These are phyloP conservation scores for Pinus taeda DNA, from an alignment of 75 land plant genomes.

Conservation along the genomic window DNA sequence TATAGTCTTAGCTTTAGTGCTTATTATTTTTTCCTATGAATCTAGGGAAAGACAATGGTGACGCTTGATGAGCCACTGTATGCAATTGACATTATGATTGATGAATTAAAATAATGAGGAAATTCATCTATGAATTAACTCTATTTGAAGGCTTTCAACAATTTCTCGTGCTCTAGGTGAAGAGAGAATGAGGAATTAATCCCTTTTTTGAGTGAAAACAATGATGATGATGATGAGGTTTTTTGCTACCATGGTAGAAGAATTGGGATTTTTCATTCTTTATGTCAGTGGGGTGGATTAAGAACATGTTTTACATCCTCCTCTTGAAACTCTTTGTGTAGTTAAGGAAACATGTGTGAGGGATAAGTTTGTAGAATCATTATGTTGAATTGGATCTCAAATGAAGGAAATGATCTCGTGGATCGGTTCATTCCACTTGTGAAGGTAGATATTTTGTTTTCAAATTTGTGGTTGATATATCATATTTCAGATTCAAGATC, in stretches of 20 bases:
- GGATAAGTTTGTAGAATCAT: conserved; percentile 51
- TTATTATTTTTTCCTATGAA: not conserved
- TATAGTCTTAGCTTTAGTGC: no score
- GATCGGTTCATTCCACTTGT: conserved; percentile 90
- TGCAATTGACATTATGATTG: conserved; percentile 86
- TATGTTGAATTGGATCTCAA: conserved; percentile 47
- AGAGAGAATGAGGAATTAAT: no score
- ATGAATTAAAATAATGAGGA: no score
- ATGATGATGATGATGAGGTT: conserved; percentile 98
- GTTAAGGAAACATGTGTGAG: conserved; percentile 58
- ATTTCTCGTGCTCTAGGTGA: no score
- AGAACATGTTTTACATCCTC: conserved; percentile 51
- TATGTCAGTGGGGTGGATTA: conserved; percentile 54
- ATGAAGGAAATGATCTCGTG: conserved; percentile 84
- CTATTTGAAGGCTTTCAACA: no score
- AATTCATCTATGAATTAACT: no score
- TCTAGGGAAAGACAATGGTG: conserved; percentile 27
- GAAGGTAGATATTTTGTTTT: conserved; percentile 46
- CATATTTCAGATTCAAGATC: no score
- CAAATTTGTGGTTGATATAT: not conserved
- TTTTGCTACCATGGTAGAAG: conserved; percentile 85
- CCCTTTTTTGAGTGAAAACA: conserved; percentile 91
- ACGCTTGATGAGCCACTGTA: conserved; percentile 75
- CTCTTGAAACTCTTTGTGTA: conserved; percentile 46
- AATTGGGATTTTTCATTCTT: conserved; percentile 46